These are phyloP conservation scores for Forsythia suspensa DNA, from an alignment of 257 asterid species.

Conservation along the genomic window DNA sequence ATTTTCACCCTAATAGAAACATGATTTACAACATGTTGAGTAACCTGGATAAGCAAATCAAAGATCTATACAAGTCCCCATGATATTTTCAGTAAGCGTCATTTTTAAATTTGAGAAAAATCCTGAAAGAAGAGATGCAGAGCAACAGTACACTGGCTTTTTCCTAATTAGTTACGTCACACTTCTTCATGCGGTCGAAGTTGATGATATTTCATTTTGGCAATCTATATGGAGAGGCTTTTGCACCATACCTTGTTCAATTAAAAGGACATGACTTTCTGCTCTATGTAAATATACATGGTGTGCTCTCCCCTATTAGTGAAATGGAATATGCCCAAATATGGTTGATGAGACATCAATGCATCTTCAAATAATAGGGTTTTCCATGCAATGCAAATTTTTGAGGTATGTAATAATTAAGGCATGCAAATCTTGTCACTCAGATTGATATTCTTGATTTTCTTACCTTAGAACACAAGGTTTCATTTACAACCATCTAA, in stretches of 20 bases:
- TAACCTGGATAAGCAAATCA: conserved; percentile 62
- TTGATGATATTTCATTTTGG: too few species aligned
- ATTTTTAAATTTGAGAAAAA: not conserved
- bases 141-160: not conserved
- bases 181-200: not conserved
- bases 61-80: conserved; percentile 37
- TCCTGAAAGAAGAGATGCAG: not conserved
- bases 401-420: not conserved
- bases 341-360: not conserved
- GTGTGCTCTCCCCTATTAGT: too few species aligned
- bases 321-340: too few species aligned
- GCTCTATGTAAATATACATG: too few species aligned
- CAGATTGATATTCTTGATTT: not conserved
- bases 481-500: conserved; percentile 18
- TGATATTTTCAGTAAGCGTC: not conserved
- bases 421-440: too few species aligned
- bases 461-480: not conserved
- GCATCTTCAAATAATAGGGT: not conserved
- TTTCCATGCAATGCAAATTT: not conserved
- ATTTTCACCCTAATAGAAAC: conserved; percentile 57
- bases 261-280: too few species aligned
- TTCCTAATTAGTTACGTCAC: not conserved
- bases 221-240: not conserved
- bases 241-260: too few species aligned
- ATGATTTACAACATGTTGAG: conserved; percentile 44